Conservation (phyloP, 2,329 filamentous ascomycete species). For the Neonectria hederae region DNA sequence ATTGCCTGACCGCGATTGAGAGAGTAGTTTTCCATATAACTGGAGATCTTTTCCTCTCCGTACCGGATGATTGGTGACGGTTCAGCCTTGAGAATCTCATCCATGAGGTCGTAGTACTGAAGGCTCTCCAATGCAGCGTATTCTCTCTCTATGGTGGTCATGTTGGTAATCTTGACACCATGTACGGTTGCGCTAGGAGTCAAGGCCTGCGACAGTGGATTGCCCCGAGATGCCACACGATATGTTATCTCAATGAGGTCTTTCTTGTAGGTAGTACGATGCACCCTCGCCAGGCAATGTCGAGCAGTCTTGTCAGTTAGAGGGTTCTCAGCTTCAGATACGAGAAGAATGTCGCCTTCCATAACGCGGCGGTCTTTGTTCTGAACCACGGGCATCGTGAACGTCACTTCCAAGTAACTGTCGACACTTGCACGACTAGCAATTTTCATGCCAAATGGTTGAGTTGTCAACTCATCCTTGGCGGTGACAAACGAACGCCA, state of each 20-base stretch:
- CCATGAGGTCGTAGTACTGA: constrained; percentile 95
- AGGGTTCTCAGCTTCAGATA: constrained; percentile 79
- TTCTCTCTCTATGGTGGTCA: constrained; percentile 94
- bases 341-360: constrained; percentile 88
- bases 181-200: constrained; percentile 75
- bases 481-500: constrained; percentile 94
- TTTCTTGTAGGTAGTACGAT: constrained; percentile 82
- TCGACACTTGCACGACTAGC: constrained; percentile 90
- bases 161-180: constrained; percentile 86
- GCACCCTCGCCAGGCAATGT: constrained; percentile 88
- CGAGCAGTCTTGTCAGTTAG: constrained; percentile 71
- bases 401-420: constrained; percentile 91
- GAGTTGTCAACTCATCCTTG: constrained; percentile 84
- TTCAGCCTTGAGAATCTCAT: constrained; percentile 88
- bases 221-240: constrained; percentile 75
- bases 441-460: constrained; percentile 87
- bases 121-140: constrained; percentile 91
- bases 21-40: constrained; percentile 78
- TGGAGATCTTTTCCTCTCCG: constrained; percentile 74
- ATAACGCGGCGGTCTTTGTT: constrained; percentile 77
- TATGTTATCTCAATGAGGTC: constrained; percentile 85
- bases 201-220: constrained; percentile 70
- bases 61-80: constrained; percentile 90
- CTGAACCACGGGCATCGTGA: constrained; percentile 75
- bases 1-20: constrained; percentile 91